Conservation (phyloP, 768 basidiomycete genomes). For the Podaxis mareebaensis region DNA sequence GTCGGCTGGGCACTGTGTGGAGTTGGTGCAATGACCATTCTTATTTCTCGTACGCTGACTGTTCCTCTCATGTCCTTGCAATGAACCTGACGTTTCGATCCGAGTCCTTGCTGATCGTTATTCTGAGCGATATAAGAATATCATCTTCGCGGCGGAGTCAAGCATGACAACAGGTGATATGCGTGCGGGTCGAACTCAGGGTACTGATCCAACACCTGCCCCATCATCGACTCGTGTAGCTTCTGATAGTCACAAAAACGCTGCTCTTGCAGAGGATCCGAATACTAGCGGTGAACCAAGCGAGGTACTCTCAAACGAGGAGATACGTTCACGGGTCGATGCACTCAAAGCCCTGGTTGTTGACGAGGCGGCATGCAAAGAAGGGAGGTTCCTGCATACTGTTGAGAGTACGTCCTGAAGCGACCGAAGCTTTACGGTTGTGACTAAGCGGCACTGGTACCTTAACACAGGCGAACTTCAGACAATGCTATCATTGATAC, state of each 20-base stretch:
- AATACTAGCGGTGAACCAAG: background rate
- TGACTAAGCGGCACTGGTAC: background rate
- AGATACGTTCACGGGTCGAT: constrained; percentile 5
- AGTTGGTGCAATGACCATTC: constrained; percentile 73
- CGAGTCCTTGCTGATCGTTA: constrained; percentile 68
- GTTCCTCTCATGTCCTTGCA: background rate
- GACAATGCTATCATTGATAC: constrained; percentile 7
- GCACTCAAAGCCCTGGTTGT: background rate
- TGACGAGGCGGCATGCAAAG: background rate
- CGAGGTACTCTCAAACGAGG: background rate
- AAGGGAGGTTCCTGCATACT: background rate
- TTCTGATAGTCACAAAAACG: background rate
- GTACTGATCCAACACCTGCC: background rate
- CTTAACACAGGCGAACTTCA: constrained; percentile 4
- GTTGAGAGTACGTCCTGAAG: constrained; percentile 6
- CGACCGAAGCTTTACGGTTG: background rate
- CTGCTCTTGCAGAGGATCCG: background rate
- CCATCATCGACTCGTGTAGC: background rate
- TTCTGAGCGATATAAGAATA: constrained; percentile 61
- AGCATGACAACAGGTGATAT: background rate
- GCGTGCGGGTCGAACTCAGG: background rate
- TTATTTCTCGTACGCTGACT: constrained; percentile 59
- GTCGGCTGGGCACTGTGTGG: constrained; percentile 79
- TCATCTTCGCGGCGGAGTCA: constrained; percentile 38
- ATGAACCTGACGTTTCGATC: background rate